Conservation (phyloP, 2,329 filamentous ascomycete genomes). For the Hypoxylon sp. region DNA sequence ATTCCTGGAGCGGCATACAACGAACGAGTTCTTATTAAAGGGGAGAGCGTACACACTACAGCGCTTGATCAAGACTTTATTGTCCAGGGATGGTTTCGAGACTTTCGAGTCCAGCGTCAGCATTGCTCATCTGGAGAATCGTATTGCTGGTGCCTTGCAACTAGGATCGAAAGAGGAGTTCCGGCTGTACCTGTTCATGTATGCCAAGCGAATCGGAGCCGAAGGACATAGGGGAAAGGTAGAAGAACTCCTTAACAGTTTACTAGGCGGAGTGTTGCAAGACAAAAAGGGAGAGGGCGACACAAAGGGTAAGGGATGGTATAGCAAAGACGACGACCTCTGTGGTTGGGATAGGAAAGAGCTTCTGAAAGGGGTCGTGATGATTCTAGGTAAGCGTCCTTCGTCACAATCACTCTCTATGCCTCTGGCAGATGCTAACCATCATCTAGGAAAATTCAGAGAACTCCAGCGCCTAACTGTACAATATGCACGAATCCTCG, state of each 20-base stretch:
- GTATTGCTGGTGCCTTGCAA: slow-evolving; percentile 88
- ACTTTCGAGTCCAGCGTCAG: slow-evolving; percentile 91
- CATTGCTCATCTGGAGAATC: slow-evolving; percentile 94
- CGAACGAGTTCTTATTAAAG: slow-evolving; percentile 90
- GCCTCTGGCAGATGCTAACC: slow-evolving; percentile 53
- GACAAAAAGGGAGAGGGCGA: slow-evolving; percentile 67
- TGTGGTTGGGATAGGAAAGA: slow-evolving; percentile 94
- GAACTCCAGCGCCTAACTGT: slow-evolving; percentile 96
- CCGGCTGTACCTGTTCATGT: slow-evolving; percentile 96
- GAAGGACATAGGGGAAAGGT: slow-evolving; percentile 91
- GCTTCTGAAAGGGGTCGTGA: slow-evolving; percentile 88
- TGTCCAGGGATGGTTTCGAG: slow-evolving; percentile 92
- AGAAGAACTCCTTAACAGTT: slow-evolving; percentile 87
- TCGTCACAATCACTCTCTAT: slow-evolving; percentile 7
- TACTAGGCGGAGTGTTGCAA: slow-evolving; percentile 80
- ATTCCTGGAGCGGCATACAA: slow-evolving; percentile 93
- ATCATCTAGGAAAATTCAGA: slow-evolving; percentile 84
- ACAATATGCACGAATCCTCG: slow-evolving; percentile 89
- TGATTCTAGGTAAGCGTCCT: slow-evolving; percentile 84
- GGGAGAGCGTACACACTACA: slow-evolving; percentile 93
- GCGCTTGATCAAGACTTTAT: slow-evolving; percentile 87
- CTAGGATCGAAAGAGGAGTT: slow-evolving; percentile 93
- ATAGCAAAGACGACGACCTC: slow-evolving; percentile 76
- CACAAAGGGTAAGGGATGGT: slow-evolving; percentile 71
- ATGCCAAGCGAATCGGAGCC: slow-evolving; percentile 92